Conservation (phyloP, 768 basidiomycete genomes). For the Grammothele lineata region DNA sequence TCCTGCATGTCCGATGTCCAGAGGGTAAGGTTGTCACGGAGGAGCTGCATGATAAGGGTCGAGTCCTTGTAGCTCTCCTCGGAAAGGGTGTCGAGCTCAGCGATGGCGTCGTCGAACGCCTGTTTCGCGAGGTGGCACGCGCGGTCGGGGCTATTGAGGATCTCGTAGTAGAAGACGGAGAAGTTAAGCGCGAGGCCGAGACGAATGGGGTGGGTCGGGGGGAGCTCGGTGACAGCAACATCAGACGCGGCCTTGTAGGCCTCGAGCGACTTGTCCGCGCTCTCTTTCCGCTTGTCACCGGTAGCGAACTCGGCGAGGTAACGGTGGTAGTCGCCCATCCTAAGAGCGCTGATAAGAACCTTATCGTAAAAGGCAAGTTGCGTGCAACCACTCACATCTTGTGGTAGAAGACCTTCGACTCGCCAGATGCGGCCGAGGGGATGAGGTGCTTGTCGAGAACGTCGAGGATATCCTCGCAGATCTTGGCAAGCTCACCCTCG, state of each 20-base stretch:
- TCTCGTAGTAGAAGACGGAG: conserved; percentile 99
- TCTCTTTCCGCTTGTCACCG: conserved; percentile 95
- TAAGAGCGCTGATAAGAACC: conserved; percentile 30
- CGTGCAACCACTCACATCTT: conserved; percentile 72
- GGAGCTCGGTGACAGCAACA: conserved; percentile 93
- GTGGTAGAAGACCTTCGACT: conserved; percentile 99
- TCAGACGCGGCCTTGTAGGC: conserved; percentile 98
- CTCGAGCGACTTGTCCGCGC: conserved; percentile 95
- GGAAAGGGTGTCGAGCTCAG: conserved; percentile 96
- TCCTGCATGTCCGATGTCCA: conserved; percentile 99
- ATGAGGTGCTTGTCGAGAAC: conserved; percentile 98
- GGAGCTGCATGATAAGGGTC: conserved; percentile 93
- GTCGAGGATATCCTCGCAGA: conserved; percentile 97
- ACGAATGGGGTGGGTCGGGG: conserved; percentile 95
- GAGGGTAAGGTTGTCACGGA: conserved; percentile 95
- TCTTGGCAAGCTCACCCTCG: conserved; percentile 93
- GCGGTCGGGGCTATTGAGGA: conserved; percentile 97
- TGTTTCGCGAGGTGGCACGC: conserved; percentile 99
- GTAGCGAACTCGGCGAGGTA: conserved; percentile 99
- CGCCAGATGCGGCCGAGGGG: conserved; percentile 92
- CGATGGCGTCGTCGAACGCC: conserved; percentile 98
- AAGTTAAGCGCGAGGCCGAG: conserved; percentile 98
- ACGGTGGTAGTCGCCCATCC: conserved; percentile 99
- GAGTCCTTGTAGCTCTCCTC: conserved; percentile 99
- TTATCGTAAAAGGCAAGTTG: conserved; percentile 4